Base-by-base conservation (phyloP, 192 early-diverging fungal species). In the Umbelopsis isabellina region DNA sequence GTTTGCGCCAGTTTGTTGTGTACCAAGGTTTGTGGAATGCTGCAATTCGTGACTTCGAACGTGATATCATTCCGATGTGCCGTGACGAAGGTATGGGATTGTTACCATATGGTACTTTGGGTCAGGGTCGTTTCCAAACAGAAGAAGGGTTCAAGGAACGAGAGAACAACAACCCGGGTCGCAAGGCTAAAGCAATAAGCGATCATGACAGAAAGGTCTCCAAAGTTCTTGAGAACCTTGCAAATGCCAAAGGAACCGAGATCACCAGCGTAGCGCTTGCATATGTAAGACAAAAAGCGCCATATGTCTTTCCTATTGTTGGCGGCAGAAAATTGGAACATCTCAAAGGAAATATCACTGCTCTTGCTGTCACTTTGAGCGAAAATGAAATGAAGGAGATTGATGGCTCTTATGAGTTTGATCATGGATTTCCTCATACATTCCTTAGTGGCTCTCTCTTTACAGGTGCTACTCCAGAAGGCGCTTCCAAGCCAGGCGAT, bases 11-110 rank as follows among this genome's bases (percentile, higher is more conserved):
- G 23, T 66, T 66, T 33, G 13, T 12, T 20, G 25, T 66, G 12
- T 66, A 66, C 13, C 65, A 66, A 46, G 65, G 65, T 15, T 7
- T 16, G 7, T 66, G 65, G 65, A 66, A 66, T 4, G 65, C 25
- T 46, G 3, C 13, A 8, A 23, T 66, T 8, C 37, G 65, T 13
- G 65, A 66, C 21, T 66, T 66, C 16, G 65, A 66, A 30, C 65
- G 65, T 1, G 65, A 66, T 23, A 66, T 66, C 0, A 46, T 66
- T 8, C 65, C 65, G 20, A 66, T 66, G 65, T 45, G 44, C 20
- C 45, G 13, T 48, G 44, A 45, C 37, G 37, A 46, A 22, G 65
- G 65, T 21, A 66, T 66, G 65, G 65, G 21, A 12, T 7, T 66
- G 20, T 8, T 30, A 8, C 45, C 65, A 33, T 66, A 16, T 21